These are phyloP conservation scores for Periconia digitata DNA, from an alignment of 2,329 filamentous ascomycete species.

Conservation along the genomic window DNA sequence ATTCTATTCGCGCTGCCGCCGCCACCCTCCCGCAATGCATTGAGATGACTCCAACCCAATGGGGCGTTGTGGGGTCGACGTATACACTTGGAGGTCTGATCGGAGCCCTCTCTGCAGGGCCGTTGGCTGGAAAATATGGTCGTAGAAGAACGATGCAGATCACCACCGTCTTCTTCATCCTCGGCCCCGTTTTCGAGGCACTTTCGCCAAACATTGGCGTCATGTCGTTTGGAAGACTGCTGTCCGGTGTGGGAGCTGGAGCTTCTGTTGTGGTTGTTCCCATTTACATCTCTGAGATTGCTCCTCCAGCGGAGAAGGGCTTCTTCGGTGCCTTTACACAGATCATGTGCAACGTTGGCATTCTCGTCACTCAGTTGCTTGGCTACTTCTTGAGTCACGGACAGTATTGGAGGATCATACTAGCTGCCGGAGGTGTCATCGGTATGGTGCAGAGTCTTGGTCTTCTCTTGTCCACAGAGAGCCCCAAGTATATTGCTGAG, in stretches of 20 bases:
- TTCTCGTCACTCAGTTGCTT: constrained; percentile 77
- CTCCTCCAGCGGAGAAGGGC: constrained; percentile 69
- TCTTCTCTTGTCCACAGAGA: constrained; percentile 75
- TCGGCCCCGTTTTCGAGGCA: constrained; percentile 76
- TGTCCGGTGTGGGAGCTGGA: constrained; percentile 83
- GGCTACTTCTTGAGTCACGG: constrained; percentile 86
- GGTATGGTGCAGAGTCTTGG: constrained; percentile 68
- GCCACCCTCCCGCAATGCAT: constrained; percentile 72
- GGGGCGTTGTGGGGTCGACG: constrained; percentile 84
- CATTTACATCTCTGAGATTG: constrained; percentile 90
- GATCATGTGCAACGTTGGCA: constrained; percentile 90
- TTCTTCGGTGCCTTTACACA: constrained; percentile 86
- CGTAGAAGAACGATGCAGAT: constrained; percentile 74
- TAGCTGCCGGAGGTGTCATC: constrained; percentile 71
- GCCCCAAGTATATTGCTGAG: constrained; percentile 80
- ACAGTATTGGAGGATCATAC: constrained; percentile 78
- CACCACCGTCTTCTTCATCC: constrained; percentile 74
- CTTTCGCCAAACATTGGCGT: constrained; percentile 66
- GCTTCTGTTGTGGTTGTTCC: constrained; percentile 91
- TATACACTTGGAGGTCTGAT: constrained; percentile 87
- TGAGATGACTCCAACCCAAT: constrained; percentile 78
- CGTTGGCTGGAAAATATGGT: constrained; percentile 75
- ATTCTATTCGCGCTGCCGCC: constrained; percentile 48
- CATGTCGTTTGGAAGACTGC: constrained; percentile 72
- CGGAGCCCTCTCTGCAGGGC: constrained; percentile 79